Base-by-base conservation (phyloP, 2,329 filamentous ascomycete species). In the Pseudopyrenochaeta lycopersici region DNA sequence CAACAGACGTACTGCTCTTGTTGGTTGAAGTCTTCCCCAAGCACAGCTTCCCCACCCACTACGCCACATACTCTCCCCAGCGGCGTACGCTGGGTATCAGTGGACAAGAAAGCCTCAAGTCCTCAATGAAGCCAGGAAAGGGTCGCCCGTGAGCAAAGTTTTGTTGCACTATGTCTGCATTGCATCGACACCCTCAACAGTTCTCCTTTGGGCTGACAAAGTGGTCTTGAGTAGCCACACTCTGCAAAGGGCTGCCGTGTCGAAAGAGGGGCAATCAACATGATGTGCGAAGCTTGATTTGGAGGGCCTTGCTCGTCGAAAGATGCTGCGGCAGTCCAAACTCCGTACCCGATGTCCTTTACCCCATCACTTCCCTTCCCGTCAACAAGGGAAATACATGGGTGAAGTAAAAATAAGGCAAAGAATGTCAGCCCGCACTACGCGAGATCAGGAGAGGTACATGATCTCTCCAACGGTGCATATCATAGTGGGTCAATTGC, bases 381-480 rank as follows among this genome's bases (percentile, higher is more conserved):
- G 31, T 27, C n/a, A 4, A 21, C 18, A 17, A 35, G n/a, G 39
- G 38, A 39, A 15, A 10, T 23, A 27, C 42, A 21, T 12, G 41
- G 29, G 10, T 44, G 17, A 21, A 11, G 12, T 21, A 15, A 20
- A 30, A 21, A 29, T n/a, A 17, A 20, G 31, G 46, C 33, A 11
- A 23, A 9, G 36, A 45, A 12, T 40, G 38, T 49, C 49, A 56
- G 52, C 46, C 46, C 40, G 38, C 18, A 43, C 21, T 46, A 48
- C 44, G 17, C 17, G 23, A 38, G 23, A 45, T 42, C 38, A 31
- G 23, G 27, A 21, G 23, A 30, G 14, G 35, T 38, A 44, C 44
- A 50, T 49, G 35, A 32, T 36, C 35, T 40, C 41, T 10, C 36
- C 36, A 35, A 51, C 21, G 41, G 38, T 40, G 43, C 43, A 51